Percentiles rank a stretch among this genome's conserved stretches.
Conservation (phyloP, 352 stramenopile species). For the Elongisporangium anandrum region DNA sequence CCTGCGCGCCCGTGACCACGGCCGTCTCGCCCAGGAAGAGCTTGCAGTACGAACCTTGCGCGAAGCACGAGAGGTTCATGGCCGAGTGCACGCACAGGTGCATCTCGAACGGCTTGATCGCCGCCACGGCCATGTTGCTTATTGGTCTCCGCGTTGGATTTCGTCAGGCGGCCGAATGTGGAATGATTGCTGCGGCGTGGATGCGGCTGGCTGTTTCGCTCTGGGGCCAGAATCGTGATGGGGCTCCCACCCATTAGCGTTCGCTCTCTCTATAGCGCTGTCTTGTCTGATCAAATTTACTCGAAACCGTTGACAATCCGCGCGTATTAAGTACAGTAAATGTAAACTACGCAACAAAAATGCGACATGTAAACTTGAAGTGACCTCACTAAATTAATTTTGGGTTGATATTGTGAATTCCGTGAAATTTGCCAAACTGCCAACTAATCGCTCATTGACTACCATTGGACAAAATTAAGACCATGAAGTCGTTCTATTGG, state of each 20-base stretch:
- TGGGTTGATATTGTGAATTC: background rate
- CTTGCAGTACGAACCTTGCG: conserved; percentile 61
- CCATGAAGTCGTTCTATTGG: no score
- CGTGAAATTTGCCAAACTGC: no score
- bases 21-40: conserved; percentile 46
- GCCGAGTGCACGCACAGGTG: conserved; percentile 59
- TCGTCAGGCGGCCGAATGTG: background rate
- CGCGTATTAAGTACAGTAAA: no score
- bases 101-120: background rate
- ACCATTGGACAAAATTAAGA: no score
- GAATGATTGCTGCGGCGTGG: background rate
- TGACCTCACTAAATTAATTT: background rate
- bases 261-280: no score
- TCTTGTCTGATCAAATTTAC: no score
- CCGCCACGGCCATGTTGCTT: background rate
- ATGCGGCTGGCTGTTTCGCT: background rate
- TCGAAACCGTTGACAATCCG: no score
- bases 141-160: background rate
- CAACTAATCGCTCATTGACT: no score
- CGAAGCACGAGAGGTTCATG: conserved; percentile 30
- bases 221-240: no score
- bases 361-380: background rate
- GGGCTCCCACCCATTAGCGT: no score
- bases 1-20: conserved; percentile 2
- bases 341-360: background rate